A percentile compares a stretch with the other conserved stretches of the same genome.
Conservation (phyloP, 1,284 basidiomycete genomes). For the Inonotus obliquus region DNA sequence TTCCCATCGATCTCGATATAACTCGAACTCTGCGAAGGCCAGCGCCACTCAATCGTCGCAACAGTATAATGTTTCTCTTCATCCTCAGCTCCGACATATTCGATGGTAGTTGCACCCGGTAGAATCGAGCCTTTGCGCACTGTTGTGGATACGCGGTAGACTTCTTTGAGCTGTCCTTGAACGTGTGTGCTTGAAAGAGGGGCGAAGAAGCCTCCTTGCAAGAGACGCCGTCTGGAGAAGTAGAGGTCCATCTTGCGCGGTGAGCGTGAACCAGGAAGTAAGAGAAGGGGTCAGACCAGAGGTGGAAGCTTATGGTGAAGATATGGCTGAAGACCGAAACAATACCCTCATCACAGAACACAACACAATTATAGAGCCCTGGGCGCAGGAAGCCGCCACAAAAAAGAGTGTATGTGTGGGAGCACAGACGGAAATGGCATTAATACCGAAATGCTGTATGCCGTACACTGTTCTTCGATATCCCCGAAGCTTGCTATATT, state of each 20-base stretch:
- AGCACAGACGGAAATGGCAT: no score
- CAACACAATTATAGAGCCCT: no score
- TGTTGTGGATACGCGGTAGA: slow-evolving; percentile 6
- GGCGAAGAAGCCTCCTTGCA: neutral
- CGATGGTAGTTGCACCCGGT: slow-evolving; percentile 5
- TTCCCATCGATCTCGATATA: slow-evolving; percentile 4
- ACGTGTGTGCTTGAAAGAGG: neutral
- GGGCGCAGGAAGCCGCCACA: no score
- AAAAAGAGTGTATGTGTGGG: no score
- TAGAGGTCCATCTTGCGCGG: slow-evolving; percentile 1
- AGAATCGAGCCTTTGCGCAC: slow-evolving; percentile 2
- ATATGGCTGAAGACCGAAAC: no score
- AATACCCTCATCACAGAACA: no score
- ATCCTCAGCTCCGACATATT: neutral
- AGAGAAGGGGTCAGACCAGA: neutral
- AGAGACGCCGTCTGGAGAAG: slow-evolving; percentile 5
- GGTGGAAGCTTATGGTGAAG: neutral
- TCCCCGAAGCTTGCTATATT: no score
- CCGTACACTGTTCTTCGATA: no score
- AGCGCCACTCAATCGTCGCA: slow-evolving; percentile 6
- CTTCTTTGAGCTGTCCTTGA: neutral
- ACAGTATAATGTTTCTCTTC: neutral
- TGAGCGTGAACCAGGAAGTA: neutral
- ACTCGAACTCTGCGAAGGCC: slow-evolving; percentile 2
- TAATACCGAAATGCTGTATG: no score